Percentiles rank a stretch among this genome's conserved stretches.
phyloP scores from a whole-genome alignment of 169 alveolate genomes.

The Babesia caballi region DNA sequence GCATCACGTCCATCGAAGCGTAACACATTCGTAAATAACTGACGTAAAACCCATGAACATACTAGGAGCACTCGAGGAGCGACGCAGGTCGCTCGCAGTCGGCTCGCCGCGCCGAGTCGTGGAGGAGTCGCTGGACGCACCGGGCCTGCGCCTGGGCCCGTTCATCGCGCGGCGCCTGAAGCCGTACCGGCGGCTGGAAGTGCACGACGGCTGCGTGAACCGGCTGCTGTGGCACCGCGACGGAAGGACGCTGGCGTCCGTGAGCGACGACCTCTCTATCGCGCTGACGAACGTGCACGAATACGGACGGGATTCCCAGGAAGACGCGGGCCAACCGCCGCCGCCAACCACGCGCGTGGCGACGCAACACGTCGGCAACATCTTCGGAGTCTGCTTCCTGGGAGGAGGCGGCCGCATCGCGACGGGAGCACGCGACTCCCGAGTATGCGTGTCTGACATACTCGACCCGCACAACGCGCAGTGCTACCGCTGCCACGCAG shows the following conservation, averaged over 20 bases:
- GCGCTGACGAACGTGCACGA: conserved; percentile 55
- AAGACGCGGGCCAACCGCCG: not conserved
- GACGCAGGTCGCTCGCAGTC: conserved; percentile 1
- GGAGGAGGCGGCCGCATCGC: conserved; percentile 28
- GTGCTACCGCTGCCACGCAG: conserved; percentile 14
- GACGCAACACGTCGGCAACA: conserved; percentile 46
- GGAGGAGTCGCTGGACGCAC: not conserved
- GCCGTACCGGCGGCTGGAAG: conserved; percentile 19
- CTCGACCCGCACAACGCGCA: not conserved
- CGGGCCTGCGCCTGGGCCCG: conserved; percentile 6
- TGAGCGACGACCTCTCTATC: conserved; percentile 64
- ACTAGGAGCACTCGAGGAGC: not conserved
- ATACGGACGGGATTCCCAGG: not conserved
- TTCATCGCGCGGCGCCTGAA: conserved; percentile 8
- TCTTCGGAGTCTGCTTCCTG: conserved; percentile 64
- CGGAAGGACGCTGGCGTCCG: conserved; percentile 63
- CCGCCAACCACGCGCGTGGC: not conserved
- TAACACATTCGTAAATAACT: not conserved
- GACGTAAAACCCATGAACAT: not conserved
- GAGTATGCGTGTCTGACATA: conserved; percentile 8
- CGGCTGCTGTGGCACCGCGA: conserved; percentile 67
- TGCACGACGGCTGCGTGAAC: conserved; percentile 65
- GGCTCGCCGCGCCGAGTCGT: conserved; percentile 8
- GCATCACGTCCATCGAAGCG: not conserved
- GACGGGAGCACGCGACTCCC: conserved; percentile 22